Conservation (phyloP, 2,329 filamentous ascomycete species). For the Fusarium sp. region DNA sequence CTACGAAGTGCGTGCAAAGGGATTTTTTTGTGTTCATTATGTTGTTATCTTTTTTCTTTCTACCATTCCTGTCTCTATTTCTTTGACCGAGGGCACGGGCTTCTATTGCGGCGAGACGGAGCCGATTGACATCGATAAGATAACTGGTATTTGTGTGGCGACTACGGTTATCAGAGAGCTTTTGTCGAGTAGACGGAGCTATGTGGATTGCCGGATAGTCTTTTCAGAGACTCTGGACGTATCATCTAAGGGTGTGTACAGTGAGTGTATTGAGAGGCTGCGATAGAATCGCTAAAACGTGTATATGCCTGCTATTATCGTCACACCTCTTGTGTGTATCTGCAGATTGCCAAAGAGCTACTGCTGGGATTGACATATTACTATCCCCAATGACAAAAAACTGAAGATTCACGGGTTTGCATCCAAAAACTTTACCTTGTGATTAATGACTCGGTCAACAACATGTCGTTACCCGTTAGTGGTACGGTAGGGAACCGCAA, state of each 20-base stretch:
- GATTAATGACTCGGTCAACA: slow-evolving; percentile 2
- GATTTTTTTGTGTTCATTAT: slow-evolving; percentile 28
- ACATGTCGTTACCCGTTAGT: slow-evolving; percentile 3
- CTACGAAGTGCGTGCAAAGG: slow-evolving; percentile 48
- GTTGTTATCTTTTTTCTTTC: slow-evolving; percentile 31
- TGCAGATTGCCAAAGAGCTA: slow-evolving; percentile 17
- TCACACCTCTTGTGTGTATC: slow-evolving; percentile 38
- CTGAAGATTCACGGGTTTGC: neutral
- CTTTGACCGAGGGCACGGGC: slow-evolving; percentile 26
- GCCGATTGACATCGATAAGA: neutral
- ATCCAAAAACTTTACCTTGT: neutral
- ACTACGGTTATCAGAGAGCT: slow-evolving; percentile 9
- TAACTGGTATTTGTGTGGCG: slow-evolving; percentile 1
- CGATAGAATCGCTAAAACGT: slow-evolving; percentile 31
- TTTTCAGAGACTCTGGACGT: slow-evolving; percentile 27
- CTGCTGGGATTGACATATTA: slow-evolving; percentile 7
- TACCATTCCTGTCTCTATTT: slow-evolving; percentile 36
- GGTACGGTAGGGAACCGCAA: neutral
- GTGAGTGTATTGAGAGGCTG: slow-evolving; percentile 26
- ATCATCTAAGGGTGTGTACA: slow-evolving; percentile 32
- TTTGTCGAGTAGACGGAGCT: slow-evolving; percentile 28
- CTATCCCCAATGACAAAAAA: slow-evolving; percentile 12
- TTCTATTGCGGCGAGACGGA: slow-evolving; percentile 28
- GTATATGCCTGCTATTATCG: slow-evolving; percentile 30
- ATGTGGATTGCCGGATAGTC: slow-evolving; percentile 31